Evolutionary conservation across 305 asterid species (phyloP), one percentile per base, ranked within the genome.

Genomic region (Fraxinus dipetala): DNA sequence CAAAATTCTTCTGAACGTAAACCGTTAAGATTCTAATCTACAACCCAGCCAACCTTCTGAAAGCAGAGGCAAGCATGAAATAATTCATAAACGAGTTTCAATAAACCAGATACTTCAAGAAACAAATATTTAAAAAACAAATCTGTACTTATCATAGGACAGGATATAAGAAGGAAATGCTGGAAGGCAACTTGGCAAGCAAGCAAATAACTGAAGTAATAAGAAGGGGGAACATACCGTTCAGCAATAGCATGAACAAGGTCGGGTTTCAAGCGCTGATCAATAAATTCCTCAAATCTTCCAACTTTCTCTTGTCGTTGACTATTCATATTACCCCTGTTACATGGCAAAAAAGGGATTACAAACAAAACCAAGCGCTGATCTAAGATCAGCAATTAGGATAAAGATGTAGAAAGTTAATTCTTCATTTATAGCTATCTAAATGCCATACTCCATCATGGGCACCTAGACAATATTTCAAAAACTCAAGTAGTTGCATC

Each of bases 221-320:
- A n/a, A 24, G 78, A 70, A 10, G 6, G 74, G 45, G 51, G n/a
- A 34, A 34, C 43, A 13, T 80, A 93, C 98, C 98, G 86, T 84
- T 95, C 88, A 87, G 90, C 95, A 78, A 91, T 89, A 83, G 98
- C 97, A 34, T 74, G 91, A 30, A 92, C 91, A 31, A 95, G 96
- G 89, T 91, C 96, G 73, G 98, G 98, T 89, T 95, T 95, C 89
- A 95, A 78, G 70, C 98, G 95, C 36, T 78, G 83, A 81, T 95
- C 97, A 13, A 95, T 88, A 82, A 93, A 91, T 79, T 95, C 98
- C 88, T 95, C 98, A 61, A 82, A 89, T 85, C 86, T 87, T 8
- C 45, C 87, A 26, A 95, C 86, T 87, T 93, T 92, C 81, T 90
- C 95, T 81, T 86, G 91, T 31, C 79, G 86, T 20, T 69, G 76